Percentiles rank a stretch among this genome's conserved stretches.
These are phyloP conservation scores for Penicillium pulvis DNA, from an alignment of 495 filamentous ascomycete species.

Conservation along the genomic window DNA sequence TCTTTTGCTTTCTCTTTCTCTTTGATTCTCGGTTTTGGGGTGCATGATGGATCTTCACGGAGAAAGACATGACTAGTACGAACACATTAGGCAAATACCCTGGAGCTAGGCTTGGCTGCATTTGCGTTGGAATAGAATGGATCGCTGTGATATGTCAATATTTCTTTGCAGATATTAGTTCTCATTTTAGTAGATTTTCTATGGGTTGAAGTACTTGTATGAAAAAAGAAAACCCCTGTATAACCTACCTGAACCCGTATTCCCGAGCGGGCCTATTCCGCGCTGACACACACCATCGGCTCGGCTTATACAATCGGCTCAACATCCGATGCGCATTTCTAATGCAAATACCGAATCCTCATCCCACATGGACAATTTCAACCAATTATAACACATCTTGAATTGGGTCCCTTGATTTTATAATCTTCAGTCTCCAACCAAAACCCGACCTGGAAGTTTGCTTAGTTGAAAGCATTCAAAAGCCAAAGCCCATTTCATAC, in stretches of 20 bases:
- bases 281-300: constrained; percentile 29
- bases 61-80: constrained; percentile 13
- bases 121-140: constrained; percentile 19
- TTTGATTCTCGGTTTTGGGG: constrained; percentile 2
- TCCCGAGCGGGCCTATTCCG: constrained; percentile 29
- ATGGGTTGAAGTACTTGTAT: no score
- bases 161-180: background rate
- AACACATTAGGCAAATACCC: constrained; percentile 10
- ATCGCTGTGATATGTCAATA: background rate
- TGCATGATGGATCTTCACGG: background rate
- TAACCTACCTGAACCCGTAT: constrained; percentile 7
- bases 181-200: background rate
- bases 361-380: background rate
- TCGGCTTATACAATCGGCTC: constrained; percentile 5
- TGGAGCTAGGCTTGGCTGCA: constrained; percentile 15
- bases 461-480: background rate
- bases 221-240: no score
- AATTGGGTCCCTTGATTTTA: background rate
- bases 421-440: background rate
- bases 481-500: constrained; percentile 7
- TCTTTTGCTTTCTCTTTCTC: background rate
- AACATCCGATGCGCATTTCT: constrained; percentile 16
- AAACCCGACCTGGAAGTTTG: background rate
- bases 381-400: constrained; percentile 3
- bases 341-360: background rate